Evolutionary conservation across 805 yeast species (phyloP).

Genomic region (Candida taoyuanica): DNA sequence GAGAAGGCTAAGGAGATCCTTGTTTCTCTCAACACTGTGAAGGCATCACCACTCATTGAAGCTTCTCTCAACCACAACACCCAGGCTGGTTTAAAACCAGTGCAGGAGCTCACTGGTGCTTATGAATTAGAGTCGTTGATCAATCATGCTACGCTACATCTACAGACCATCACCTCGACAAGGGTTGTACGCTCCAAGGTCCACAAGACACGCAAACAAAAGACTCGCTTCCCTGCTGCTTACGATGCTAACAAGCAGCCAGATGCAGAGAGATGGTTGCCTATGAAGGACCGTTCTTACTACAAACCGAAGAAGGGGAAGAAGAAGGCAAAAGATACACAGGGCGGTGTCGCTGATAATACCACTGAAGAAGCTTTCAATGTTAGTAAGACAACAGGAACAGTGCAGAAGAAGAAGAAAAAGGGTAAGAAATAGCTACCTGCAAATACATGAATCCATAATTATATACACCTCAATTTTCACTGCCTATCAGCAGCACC

Average conservation of each 20-base stretch:
- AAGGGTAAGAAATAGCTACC: slow-evolving; percentile 28
- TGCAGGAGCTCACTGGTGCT: slow-evolving; percentile 1
- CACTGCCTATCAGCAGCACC: no score
- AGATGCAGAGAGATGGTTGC: slow-evolving; percentile 87
- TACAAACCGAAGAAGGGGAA: slow-evolving; percentile 73
- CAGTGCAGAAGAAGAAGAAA: slow-evolving; percentile 17
- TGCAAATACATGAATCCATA: no score
- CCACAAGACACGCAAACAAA: slow-evolving; percentile 30
- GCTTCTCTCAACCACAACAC: slow-evolving; percentile 8
- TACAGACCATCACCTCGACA: slow-evolving; percentile 2
- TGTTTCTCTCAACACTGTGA: background rate
- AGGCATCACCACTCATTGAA: slow-evolving; percentile 4
- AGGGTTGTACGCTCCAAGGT: slow-evolving; percentile 10
- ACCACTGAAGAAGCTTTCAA: slow-evolving; percentile 35
- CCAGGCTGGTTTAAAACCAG: slow-evolving; percentile 1
- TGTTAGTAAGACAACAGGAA: slow-evolving; percentile 4
- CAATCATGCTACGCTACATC: slow-evolving; percentile 4
- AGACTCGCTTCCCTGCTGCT: slow-evolving; percentile 34
- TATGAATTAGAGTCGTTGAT: slow-evolving; percentile 1
- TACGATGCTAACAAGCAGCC: slow-evolving; percentile 37
- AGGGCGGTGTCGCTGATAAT: slow-evolving; percentile 54
- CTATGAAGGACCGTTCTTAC: slow-evolving; percentile 77
- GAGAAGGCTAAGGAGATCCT: slow-evolving; percentile 6
- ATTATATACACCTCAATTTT: no score
- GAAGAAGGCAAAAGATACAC: slow-evolving; percentile 41